Evolutionary conservation across 2,329 filamentous ascomycete species (phyloP), one percentile per base, ranked within the genome.

Genomic region (Cercospora nicotianae): DNA sequence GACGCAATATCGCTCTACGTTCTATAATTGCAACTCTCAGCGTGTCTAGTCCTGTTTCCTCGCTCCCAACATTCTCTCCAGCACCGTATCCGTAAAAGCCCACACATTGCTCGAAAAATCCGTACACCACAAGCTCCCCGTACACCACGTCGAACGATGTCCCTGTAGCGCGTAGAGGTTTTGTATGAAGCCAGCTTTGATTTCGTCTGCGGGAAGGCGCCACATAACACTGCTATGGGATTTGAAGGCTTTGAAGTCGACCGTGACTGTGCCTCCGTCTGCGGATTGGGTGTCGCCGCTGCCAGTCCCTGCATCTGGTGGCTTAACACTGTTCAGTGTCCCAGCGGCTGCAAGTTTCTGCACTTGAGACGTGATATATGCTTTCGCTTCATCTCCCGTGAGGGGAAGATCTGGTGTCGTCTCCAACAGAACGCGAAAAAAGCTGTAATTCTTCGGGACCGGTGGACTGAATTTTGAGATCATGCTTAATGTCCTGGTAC

Each of bases 91-190:
- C 23, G 65, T 64, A n/a, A 67, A 67, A 13, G 60, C 65, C 65
- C 65, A 67, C 1, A 64, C 61, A 12, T 55, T 60, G 23, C 60
- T 64, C 8, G 65, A 67, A 36, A 64, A 67, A 55, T 67, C 65
- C 9, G 61, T 63, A 13, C 36, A 51, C 65, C 65, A 67, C n/a
- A 67, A 26, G 31, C 60, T 60, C 2, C 65, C 65, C 12, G 65
- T 64, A 26, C 64, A 67, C 65, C 65, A 67, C 8, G 61, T 67
- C 12, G 65, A 64, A 20, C 65, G 65, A 60, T 64, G 42, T n/a
- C 65, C 65, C 42, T 67, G 65, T 45, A 67, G 31, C 1, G 60
- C 61, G n/a, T 67, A 67, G 6, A 67, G 45, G 16, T 55, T 48
- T 26, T 67, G 61, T 9, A 67, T 67, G 18, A 60, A 64, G 36